Evolutionary conservation across 1,284 basidiomycete species (phyloP), one percentile per base, ranked within the genome.

Genomic region (Pyrrhoderma lamaoense): DNA sequence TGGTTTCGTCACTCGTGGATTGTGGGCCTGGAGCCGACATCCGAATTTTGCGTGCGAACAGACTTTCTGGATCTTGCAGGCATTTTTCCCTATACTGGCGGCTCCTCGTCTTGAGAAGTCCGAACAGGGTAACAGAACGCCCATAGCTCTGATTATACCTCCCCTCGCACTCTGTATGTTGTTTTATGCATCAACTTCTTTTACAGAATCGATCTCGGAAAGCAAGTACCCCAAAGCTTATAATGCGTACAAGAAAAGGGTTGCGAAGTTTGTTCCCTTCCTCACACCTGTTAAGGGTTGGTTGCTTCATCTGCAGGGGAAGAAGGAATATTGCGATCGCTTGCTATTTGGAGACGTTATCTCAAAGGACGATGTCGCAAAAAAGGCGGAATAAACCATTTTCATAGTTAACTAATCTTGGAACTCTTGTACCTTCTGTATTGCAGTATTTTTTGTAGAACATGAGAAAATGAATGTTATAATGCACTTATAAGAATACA

Each of bases 11-110:
- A 92, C 90, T 0, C 74, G 75, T 11, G 93, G 93, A 1, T 67
- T 97, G 8, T 97, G 89, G 88, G 77, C 80, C 1, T 92, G 82
- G 73, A 82, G 80, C 2, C 74, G 94, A 14, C 94, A 98, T 65
- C 93, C 94, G 16, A 96, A 96, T 65, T 94, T 93, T 67, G 70
- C 85, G 0, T 92, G 87, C 63, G 93, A 96, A 64, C 92, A 94
- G 67, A 68, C 71, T 7, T 92, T 93, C 68, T 95, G 92, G 92
- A 72, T 76, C 64, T 71, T 87, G 51, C 77, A 86, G 58, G 81
- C 77, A 25, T 60, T 86, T 37, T 75, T 89, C 61, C 85, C 87
- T 1, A 64, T 88, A 18, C 62, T 82, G 8, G 72, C 76, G 25
- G 64, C 72, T 4, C 73, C 74, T 31, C 58, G 55, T 18, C 51